These are phyloP conservation scores for Fennellomyces sp. DNA, from an alignment of 371 early-diverging fungal species.

Conservation along the genomic window DNA sequence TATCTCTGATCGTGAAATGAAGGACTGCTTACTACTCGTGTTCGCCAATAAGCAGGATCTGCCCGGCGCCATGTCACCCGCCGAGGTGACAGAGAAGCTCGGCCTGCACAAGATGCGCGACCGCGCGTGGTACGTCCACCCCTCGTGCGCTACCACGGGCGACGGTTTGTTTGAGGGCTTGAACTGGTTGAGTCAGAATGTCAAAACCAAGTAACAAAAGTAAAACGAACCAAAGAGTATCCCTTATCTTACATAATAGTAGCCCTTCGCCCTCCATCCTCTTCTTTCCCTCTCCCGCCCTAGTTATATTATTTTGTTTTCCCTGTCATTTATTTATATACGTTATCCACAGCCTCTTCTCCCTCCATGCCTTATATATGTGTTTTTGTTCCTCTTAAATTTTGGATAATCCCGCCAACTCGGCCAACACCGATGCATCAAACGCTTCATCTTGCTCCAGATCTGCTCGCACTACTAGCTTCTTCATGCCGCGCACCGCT, in stretches of 20 bases:
- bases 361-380: background rate
- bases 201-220: conserved; percentile 59
- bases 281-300: background rate
- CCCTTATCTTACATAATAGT: conserved; percentile 1
- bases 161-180: conserved; percentile 89
- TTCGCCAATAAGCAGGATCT: conserved; percentile 92
- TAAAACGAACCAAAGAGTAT: background rate
- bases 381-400: conserved; percentile 6
- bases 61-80: conserved; percentile 77
- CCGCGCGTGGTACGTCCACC: conserved; percentile 85
- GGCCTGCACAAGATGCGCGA: conserved; percentile 78
- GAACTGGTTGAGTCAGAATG: conserved; percentile 88
- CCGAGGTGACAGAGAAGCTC: conserved; percentile 81
- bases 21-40: conserved; percentile 77
- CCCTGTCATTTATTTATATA: conserved; percentile 4
- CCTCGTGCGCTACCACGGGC: conserved; percentile 85
- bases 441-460: conserved; percentile 23
- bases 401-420: conserved; percentile 18
- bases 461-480: conserved; percentile 29
- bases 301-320: conserved; percentile 1
- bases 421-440: conserved; percentile 37
- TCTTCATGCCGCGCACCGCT: conserved; percentile 55
- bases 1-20: conserved; percentile 83
- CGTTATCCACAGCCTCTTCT: background rate
- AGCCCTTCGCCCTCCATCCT: background rate